Conservation (phyloP, 441 rosid genomes). For the Euphorbia corollata region DNA sequence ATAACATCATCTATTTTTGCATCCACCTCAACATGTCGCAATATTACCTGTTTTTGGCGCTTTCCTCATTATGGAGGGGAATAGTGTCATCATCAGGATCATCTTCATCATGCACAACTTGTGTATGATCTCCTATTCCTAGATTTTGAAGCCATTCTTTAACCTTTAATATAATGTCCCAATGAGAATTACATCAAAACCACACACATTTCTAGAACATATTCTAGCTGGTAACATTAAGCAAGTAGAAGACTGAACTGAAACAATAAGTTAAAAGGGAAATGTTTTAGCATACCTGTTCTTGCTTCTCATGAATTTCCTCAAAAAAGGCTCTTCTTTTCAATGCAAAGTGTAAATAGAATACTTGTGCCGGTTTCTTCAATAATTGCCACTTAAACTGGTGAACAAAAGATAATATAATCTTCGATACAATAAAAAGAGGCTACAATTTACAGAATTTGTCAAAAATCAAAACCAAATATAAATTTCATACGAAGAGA, state of each 20-base stretch:
- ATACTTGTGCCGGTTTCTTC: constrained; percentile 90
- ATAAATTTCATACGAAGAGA: neutral
- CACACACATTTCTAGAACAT: constrained; percentile 25
- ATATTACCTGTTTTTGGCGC: constrained; percentile 65
- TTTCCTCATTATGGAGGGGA: constrained; percentile 70
- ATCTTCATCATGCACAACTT: constrained; percentile 70
- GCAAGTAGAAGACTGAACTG: neutral
- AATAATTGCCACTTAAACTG: constrained; percentile 89
- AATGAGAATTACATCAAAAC: constrained; percentile 45
- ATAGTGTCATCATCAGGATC: constrained; percentile 75
- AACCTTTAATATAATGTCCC: constrained; percentile 68
- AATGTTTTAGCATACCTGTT: constrained; percentile 54
- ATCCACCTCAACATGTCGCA: constrained; percentile 10
- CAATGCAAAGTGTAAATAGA: constrained; percentile 85
- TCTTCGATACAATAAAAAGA: neutral
- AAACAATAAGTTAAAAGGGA: neutral
- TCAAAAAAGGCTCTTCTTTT: constrained; percentile 86
- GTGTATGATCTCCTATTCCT: constrained; percentile 87
- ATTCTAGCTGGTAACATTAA: neutral
- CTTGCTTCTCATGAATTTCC: constrained; percentile 98
- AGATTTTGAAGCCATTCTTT: constrained; percentile 99
- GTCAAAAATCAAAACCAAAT: neutral
- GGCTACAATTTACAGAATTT: neutral
- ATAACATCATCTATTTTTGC: constrained; percentile 3
- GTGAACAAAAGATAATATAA: neutral